These are phyloP conservation scores for Pluteus cervinus DNA, from an alignment of 768 basidiomycete genomes.

Conservation along the genomic window DNA sequence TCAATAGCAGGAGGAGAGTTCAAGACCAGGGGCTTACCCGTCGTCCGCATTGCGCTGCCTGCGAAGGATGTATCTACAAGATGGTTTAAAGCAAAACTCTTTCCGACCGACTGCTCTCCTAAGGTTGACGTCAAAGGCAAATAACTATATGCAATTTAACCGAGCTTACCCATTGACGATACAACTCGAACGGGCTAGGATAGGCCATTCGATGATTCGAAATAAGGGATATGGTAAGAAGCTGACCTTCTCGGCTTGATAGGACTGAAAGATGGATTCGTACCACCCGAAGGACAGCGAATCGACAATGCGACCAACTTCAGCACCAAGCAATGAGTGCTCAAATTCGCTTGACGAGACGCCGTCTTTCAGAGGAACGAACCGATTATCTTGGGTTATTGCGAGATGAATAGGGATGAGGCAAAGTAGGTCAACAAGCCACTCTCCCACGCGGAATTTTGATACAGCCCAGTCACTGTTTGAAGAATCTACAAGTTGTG, in stretches of 20 bases:
- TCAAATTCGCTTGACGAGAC: slow-evolving; percentile 45
- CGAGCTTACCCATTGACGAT: slow-evolving; percentile 57
- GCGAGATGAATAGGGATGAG: slow-evolving; percentile 63
- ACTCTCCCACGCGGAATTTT: slow-evolving; percentile 45
- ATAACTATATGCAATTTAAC: neutral
- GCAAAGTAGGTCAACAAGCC: slow-evolving; percentile 56
- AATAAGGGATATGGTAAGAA: slow-evolving; percentile 2
- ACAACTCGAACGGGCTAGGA: slow-evolving; percentile 55
- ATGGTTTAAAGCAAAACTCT: slow-evolving; percentile 54
- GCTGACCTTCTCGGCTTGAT: slow-evolving; percentile 49
- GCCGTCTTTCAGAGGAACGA: slow-evolving; percentile 52
- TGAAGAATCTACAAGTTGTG: too few relatives aligned
- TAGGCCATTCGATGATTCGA: neutral
- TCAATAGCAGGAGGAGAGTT: too few relatives aligned
- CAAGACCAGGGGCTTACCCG: slow-evolving; percentile 19
- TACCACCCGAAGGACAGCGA: slow-evolving; percentile 58
- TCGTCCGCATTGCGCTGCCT: slow-evolving; percentile 62
- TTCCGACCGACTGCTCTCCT: slow-evolving; percentile 63
- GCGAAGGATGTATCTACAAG: slow-evolving; percentile 61
- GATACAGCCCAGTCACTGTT: slow-evolving; percentile 17
- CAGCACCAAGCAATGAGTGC: slow-evolving; percentile 49
- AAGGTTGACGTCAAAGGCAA: neutral
- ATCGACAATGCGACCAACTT: slow-evolving; percentile 52
- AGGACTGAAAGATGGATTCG: slow-evolving; percentile 57
- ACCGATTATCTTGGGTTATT: slow-evolving; percentile 51